Evolutionary conservation across 1,139 yeast species (phyloP), one percentile per base, ranked within the genome.

Genomic region (Yamadazyma atlantica): DNA sequence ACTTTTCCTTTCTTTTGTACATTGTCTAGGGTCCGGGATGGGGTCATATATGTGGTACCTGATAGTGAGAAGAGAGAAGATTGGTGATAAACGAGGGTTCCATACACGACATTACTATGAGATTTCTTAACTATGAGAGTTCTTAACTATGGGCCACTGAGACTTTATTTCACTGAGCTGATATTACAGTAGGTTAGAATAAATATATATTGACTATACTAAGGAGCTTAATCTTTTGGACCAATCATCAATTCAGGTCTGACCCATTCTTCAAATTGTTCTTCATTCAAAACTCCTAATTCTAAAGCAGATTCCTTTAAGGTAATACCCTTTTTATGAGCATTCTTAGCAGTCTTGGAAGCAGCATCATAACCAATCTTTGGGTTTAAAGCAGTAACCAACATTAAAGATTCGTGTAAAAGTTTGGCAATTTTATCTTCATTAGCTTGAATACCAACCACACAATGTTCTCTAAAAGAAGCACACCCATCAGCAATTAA

Each of bases 161-260:
- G n/a, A n/a, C n/a, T n/a, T n/a, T n/a, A n/a, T n/a, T n/a, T n/a
- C n/a, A n/a, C n/a, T n/a, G n/a, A n/a, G n/a, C n/a, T n/a, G n/a
- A n/a, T n/a, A n/a, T n/a, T n/a, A n/a, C n/a, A 16, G 22, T 16
- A 21, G 23, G 16, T 4, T 26, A 27, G 6, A 15, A 13, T 27
- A 27, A 27, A 10, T 13, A 27, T 12, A 12, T 27, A 23, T 27
- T 29, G 29, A 34, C 29, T 35, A 35, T n/a, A n/a, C n/a, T 36
- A 13, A 13, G 28, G 21, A 29, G 31, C 18, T 34, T 58, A 64
- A 47, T 66, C 68, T 61, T 83, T 83, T 55, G 98, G 98, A 42
- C 97, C 96, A 70, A 92, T 80, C 98, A 92, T 92, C 60, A 86
- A 81, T 73, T 92, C 97, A 49, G 98, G 98, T 66, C 88, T 82